phyloP scores from a whole-genome alignment of 2,329 filamentous ascomycete genomes.

The Pseudogymnoascus sp. region DNA sequence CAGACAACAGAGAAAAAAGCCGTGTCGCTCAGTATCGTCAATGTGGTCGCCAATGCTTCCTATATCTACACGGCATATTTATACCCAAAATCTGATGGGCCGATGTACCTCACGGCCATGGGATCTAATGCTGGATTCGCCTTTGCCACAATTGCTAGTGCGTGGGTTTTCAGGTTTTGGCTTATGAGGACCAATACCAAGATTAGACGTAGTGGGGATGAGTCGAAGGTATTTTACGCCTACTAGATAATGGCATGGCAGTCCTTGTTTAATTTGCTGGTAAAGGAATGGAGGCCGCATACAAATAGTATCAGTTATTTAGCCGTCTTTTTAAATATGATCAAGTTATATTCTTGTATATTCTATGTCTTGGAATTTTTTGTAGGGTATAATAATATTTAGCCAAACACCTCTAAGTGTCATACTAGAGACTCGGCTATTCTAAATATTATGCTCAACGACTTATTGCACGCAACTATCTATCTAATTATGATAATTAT shows the following conservation, averaged over 20 bases:
- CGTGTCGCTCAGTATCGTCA: constrained; percentile 16
- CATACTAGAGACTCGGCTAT: too few relatives aligned
- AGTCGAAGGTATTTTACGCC: constrained; percentile 14
- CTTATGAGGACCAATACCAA: constrained; percentile 28
- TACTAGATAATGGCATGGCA: constrained; percentile 10
- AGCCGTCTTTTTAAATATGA: too few relatives aligned
- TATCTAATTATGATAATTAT: too few relatives aligned
- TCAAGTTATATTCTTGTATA: too few relatives aligned
- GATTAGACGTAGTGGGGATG: constrained; percentile 14
- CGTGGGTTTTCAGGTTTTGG: constrained; percentile 29
- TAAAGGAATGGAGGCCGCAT: too few relatives aligned
- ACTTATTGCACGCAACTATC: too few relatives aligned
- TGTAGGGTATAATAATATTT: too few relatives aligned
- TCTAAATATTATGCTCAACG: too few relatives aligned
- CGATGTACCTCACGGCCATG: constrained; percentile 28
- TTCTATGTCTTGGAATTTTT: too few relatives aligned
- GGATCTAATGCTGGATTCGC: constrained; percentile 27
- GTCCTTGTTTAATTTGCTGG: not conserved
- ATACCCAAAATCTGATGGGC: constrained; percentile 23
- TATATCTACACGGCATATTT: constrained; percentile 20
- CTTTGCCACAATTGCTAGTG: constrained; percentile 25
- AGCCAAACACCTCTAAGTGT: too few relatives aligned
- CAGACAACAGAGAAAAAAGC: constrained; percentile 19
- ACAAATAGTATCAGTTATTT: too few relatives aligned
- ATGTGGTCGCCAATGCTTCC: constrained; percentile 15